Evolutionary conservation across 2,329 filamentous ascomycete species (phyloP), one percentile per base, ranked within the genome.

Genomic region (Incumbomyces delicatus): DNA sequence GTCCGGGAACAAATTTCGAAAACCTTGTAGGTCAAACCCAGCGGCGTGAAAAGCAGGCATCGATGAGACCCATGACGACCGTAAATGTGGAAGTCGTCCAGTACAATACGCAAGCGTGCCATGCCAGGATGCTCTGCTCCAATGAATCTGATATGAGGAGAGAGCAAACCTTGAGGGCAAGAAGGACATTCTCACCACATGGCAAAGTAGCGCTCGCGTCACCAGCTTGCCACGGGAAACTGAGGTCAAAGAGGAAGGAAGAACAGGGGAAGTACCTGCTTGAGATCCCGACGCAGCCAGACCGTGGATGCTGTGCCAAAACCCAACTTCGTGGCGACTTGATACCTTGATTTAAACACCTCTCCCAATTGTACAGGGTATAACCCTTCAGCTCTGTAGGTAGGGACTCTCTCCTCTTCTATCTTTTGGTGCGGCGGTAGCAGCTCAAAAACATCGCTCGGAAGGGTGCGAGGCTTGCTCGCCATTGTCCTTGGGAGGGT

Each of bases 281-380:
- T 4, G 4, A 27, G 22, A 27, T 69, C 62, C 22, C 58, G 59
- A 3, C 65, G 65, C 11, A 72, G 59, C 67, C 67, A 71, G 14
- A 69, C 64, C 0, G 67, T 72, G 6, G 66, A 71, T 4, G 57
- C 61, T 10, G 55, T 53, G 16, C 68, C 67, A 52, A 55, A 71
- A 10, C 68, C 68, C 4, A 71, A 52, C 47, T 72, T 72, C 1
- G 61, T 56, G 0, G 69, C 46, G 0, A 60, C 45, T 53, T 71
- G 62, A 41, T 61, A 72, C 3, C 57, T 50, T 10, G 57, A 45
- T 1, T 58, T 53, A 2, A 69, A 61, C 1, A 66, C 48, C 10
- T 71, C 58, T 2, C 67, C 65, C 0, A 66, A 51, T 1, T 53
- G 58, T n/a, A 63, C 63, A 1, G 66, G 63, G 48, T 69, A 68